These are phyloP conservation scores for Hanseniaspora clermontiae DNA, from an alignment of 805 yeast genomes.

Conservation along the genomic window DNA sequence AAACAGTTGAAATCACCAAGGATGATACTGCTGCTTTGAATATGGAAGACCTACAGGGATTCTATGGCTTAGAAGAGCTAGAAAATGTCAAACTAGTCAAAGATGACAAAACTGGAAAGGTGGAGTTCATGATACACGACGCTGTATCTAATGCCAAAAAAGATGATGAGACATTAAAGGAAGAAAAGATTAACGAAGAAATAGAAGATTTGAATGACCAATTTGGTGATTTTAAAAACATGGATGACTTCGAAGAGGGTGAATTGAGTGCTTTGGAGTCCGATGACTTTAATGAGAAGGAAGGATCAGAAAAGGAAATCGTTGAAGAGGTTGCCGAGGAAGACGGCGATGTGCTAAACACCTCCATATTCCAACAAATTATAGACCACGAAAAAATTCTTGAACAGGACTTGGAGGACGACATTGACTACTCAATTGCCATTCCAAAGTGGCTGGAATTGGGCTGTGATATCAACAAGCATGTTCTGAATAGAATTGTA, in stretches of 20 bases:
- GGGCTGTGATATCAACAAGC: conserved; percentile 34
- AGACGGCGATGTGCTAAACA: conserved; percentile 19
- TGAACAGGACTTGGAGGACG: conserved; percentile 20
- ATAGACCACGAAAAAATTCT: conserved; percentile 20
- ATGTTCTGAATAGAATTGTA: conserved; percentile 49
- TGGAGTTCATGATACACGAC: conserved; percentile 41
- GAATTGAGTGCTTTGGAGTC: conserved; percentile 23
- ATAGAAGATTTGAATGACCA: conserved; percentile 16
- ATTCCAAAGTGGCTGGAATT: conserved; percentile 50
- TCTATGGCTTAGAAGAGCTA: conserved; percentile 84
- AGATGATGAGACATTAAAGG: conserved; percentile 18
- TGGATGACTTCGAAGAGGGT: conserved; percentile 26
- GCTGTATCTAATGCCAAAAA: conserved; percentile 21
- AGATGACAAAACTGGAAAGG: conserved; percentile 47
- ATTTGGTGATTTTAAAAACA: conserved; percentile 23
- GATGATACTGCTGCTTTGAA: conserved; percentile 26
- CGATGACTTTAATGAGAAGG: conserved; percentile 20
- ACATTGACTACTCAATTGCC: conserved; percentile 28
- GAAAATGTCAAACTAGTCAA: conserved; percentile 77
- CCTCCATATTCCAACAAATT: conserved; percentile 22
- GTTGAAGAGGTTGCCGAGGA: conserved; percentile 14
- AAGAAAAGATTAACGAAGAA: conserved; percentile 14
- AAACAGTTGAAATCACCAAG: conserved; percentile 67
- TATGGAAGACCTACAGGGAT: conserved; percentile 76
- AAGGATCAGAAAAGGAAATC: not conserved